Evolutionary conservation across 768 basidiomycete species (phyloP).

Genomic region (Rubroboletus satanas): DNA sequence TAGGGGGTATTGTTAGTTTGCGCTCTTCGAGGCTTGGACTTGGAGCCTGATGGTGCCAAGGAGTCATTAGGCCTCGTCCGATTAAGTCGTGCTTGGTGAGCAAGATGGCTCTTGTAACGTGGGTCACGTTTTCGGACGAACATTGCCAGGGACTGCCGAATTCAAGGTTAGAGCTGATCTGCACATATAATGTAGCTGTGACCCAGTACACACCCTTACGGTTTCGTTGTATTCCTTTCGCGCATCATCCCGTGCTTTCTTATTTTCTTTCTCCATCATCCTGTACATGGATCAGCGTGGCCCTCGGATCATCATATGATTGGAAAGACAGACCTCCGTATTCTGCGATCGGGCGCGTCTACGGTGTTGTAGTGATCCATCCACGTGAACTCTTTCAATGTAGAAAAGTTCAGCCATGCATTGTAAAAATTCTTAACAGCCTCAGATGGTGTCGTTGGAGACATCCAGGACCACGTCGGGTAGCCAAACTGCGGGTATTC

Average conservation of each 20-base stretch:
- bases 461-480: conserved; percentile 69
- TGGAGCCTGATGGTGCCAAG: conserved; percentile 26
- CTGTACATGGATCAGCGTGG: conserved; percentile 34
- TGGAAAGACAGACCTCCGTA: conserved; percentile 56
- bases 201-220: conserved; percentile 58
- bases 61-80: conserved; percentile 27
- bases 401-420: conserved; percentile 82
- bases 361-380: conserved; percentile 75
- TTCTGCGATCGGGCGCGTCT: conserved; percentile 83
- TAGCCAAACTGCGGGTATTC: conserved; percentile 83
- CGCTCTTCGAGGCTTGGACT: conserved; percentile 27
- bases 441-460: conserved; percentile 41
- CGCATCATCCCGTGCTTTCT: conserved; percentile 83
- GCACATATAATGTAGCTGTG: not conserved
- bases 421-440: conserved; percentile 76
- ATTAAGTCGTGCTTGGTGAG: conserved; percentile 42
- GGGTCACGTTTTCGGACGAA: conserved; percentile 88
- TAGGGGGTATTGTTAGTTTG: conserved; percentile 39
- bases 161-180: not conserved
- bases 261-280: conserved; percentile 95
- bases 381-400: conserved; percentile 88
- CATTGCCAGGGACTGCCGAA: conserved; percentile 58
- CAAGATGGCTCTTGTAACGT: conserved; percentile 67
- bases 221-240: conserved; percentile 91
- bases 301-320: not conserved